Percentiles rank a stretch among this genome's conserved stretches.
Conservation (phyloP, 1,284 basidiomycete species). For the Apiotrichum siamense region DNA sequence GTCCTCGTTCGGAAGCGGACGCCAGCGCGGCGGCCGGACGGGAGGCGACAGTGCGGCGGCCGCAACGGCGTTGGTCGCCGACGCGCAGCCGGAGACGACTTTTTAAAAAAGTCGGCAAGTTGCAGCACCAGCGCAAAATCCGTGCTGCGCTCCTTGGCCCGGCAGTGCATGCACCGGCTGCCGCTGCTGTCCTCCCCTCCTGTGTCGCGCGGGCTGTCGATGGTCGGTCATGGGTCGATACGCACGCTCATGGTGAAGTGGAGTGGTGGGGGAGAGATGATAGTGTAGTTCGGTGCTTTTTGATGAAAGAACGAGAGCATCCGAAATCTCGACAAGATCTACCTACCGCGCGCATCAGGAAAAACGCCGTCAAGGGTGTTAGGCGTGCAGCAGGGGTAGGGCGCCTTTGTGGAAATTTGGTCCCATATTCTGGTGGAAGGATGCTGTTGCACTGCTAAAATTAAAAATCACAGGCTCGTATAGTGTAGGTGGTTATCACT, state of each 20-base stretch:
- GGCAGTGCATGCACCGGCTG: background rate
- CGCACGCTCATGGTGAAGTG: slow-evolving; percentile 11
- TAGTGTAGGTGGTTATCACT: slow-evolving; percentile 4
- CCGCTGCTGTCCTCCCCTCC: background rate
- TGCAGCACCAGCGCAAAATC: no score
- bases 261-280: background rate
- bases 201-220: background rate
- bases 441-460: no score
- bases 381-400: background rate
- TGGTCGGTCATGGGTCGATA: background rate
- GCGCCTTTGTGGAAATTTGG: background rate
- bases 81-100: no score
- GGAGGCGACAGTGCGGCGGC: no score
- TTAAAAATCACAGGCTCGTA: background rate
- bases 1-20: background rate
- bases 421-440: background rate
- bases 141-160: no score
- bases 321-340: slow-evolving; percentile 10
- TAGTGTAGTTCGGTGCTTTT: background rate
- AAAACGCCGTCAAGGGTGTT: background rate
- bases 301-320: slow-evolving; percentile 6
- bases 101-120: no score
- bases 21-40: no score
- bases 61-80: no score
- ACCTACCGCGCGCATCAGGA: background rate